Evolutionary conservation across 768 basidiomycete genomes (phyloP).

Genomic region (Lentinula edodes): DNA sequence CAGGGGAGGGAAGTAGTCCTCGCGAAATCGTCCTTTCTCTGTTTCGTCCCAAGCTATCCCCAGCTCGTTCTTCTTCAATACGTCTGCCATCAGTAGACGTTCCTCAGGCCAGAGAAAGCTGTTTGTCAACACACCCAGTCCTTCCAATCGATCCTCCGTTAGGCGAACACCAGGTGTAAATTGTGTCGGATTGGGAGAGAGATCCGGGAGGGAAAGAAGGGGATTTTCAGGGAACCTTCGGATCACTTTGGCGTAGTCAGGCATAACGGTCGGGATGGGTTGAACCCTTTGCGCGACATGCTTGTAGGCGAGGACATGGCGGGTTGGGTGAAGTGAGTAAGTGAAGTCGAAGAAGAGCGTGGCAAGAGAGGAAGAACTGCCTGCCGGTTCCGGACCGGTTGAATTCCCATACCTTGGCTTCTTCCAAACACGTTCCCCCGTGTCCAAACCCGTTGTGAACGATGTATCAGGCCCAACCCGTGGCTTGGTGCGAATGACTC

Average conservation of each 20-base stretch:
- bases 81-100: conserved; percentile 15
- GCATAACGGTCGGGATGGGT: too few species aligned
- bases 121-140: conserved; percentile 16
- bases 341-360: too few species aligned
- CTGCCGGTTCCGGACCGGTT: too few species aligned
- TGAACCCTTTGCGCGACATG: too few species aligned
- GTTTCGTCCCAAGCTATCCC: conserved; percentile 25
- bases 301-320: too few species aligned
- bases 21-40: conserved; percentile 18
- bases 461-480: too few species aligned
- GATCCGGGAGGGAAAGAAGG: conserved; percentile 12
- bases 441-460: too few species aligned
- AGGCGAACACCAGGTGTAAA: conserved; percentile 16
- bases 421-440: too few species aligned
- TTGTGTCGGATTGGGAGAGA: conserved; percentile 14
- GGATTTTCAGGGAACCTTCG: conserved; percentile 17
- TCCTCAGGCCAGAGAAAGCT: conserved; percentile 23
- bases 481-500: too few species aligned
- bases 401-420: too few species aligned
- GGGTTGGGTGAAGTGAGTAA: too few species aligned
- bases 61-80: conserved; percentile 17
- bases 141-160: conserved; percentile 16
- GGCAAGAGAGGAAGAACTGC: too few species aligned
- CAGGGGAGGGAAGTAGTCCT: conserved; percentile 15
- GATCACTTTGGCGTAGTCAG: not conserved